A percentile compares a stretch with the other conserved stretches of the same genome.
Evolutionary conservation across 768 basidiomycete genomes (phyloP).

Genomic region (Pholiota conissans): DNA sequence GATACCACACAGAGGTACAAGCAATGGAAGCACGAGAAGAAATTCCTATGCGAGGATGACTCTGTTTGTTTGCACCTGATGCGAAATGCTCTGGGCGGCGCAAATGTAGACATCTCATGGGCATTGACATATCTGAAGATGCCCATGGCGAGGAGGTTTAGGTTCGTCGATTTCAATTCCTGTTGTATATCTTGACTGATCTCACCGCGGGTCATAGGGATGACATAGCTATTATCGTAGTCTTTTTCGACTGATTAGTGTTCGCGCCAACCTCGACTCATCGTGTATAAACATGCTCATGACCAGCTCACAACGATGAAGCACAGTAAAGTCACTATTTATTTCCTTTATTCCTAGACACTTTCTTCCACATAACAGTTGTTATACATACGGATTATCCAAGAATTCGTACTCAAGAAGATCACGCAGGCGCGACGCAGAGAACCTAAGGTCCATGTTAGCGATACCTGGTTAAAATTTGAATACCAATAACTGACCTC

Average conservation of each 20-base stretch:
- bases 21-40: constrained; percentile 38
- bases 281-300: too few relatives aligned
- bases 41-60: constrained; percentile 38
- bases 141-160: constrained; percentile 36
- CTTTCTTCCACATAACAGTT: too few relatives aligned
- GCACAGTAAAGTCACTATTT: too few relatives aligned
- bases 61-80: constrained; percentile 52
- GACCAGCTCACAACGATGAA: too few relatives aligned
- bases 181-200: background rate
- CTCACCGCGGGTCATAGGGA: constrained; percentile 17
- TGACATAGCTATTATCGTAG: constrained; percentile 26
- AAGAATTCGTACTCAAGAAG: background rate
- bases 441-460: background rate
- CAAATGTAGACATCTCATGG: constrained; percentile 38
- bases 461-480: too few relatives aligned
- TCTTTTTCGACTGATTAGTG: constrained; percentile 29
- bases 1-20: constrained; percentile 33
- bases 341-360: too few relatives aligned
- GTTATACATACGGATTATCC: too few relatives aligned
- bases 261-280: too few relatives aligned
- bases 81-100: constrained; percentile 56
- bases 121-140: constrained; percentile 38
- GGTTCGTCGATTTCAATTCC: constrained; percentile 28
- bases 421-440: constrained; percentile 2
- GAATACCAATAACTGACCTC: constrained; percentile 39